Evolutionary conservation across 2,329 filamentous ascomycete genomes (phyloP), one percentile per base, ranked within the genome.

Genomic region (Orbilia blumenaviensis): DNA sequence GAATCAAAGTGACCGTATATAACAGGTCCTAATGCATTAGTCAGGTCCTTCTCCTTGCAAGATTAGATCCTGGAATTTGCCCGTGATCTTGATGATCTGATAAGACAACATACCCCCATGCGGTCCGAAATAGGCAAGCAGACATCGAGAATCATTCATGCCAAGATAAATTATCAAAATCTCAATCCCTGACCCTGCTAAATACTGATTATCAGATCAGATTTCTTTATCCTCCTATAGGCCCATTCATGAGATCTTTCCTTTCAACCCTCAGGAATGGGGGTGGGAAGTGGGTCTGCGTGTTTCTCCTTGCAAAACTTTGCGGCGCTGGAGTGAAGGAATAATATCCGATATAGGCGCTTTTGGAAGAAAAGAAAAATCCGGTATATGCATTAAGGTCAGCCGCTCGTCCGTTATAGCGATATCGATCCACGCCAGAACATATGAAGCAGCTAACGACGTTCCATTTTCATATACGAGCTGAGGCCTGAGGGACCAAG

Each of bases 321-420:
- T 18, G n/a, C 29, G 38, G 38, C 25, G 3, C 8, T 3, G 32
- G 52, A 25, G 8, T 1, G 32, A 18, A 38, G 29, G 25, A 56
- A 56, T 63, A 38, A 21, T 63, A 62, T 54, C 46, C 56, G 58
- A 71, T 34, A 10, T 34, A 56, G 38, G 32, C 23, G 36, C 16
- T 25, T n/a, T 48, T 48, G 5, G 7, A 54, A n/a, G n/a, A 63
- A 46, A n/a, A 18, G 18, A 46, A 42, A 34, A 34, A 34, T 5
- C 21, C 50, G 41, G 44, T 34, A 18, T 3, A 3, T 48, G 6
- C 14, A 41, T 52, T 9, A 23, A 6, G 18, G n/a, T n/a, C n/a
- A n/a, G n/a, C n/a, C n/a, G n/a, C n/a, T n/a, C n/a, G n/a, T n/a
- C 44, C 23, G 52, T 67, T 66, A 52, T 62, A 67, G 66, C 44